Evolutionary conservation across 345 rosid genomes (phyloP), one percentile per base, ranked within the genome.

Genomic region (Atalantia buxifolia): DNA sequence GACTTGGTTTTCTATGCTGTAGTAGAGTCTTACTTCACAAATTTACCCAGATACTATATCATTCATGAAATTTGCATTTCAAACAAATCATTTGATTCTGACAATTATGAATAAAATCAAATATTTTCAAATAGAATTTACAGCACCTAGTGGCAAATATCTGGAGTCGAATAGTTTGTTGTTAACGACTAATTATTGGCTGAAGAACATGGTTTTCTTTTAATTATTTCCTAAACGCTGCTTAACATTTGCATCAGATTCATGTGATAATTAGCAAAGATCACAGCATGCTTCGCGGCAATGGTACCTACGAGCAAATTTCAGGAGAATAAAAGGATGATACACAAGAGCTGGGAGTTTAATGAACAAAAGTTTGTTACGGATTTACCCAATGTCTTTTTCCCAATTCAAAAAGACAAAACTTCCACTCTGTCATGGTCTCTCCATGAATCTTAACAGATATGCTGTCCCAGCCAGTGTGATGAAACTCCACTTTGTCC

Each of bases 401-500:
- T 24, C 77, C 88, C 70, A 88, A 83, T 45, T 88, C 84, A 9
- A 66, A 79, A 61, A 87, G 87, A 87, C 91, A 86, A 83, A 91
- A 91, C 63, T 85, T 88, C 93, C 95, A 91, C 27, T 80, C 81
- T 45, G 8, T 61, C 72, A 72, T 55, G 36, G 36, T 24, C 66
- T 69, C 72, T 53, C 92, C 92, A 10, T 88, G 80, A 36, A 88
- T 72, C 80, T 80, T 76, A 42, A 81, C 85, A 74, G 66, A 79
- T 81, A 91, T 85, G 77, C 86, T 66, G 10, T 67, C 81, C 92
- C 95, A 90, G 81, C 77, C 84, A 36, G 72, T 81, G 57, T 89
- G 95, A 77, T 84, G 81, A 79, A 91, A 89, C 83, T 91, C 95
- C 13, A 91, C 83, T 79, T 80, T 87, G 71, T 87, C 83, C 81